phyloP scores from a whole-genome alignment of 208 protist genomes.

The Angomonas ambiguus region DNA sequence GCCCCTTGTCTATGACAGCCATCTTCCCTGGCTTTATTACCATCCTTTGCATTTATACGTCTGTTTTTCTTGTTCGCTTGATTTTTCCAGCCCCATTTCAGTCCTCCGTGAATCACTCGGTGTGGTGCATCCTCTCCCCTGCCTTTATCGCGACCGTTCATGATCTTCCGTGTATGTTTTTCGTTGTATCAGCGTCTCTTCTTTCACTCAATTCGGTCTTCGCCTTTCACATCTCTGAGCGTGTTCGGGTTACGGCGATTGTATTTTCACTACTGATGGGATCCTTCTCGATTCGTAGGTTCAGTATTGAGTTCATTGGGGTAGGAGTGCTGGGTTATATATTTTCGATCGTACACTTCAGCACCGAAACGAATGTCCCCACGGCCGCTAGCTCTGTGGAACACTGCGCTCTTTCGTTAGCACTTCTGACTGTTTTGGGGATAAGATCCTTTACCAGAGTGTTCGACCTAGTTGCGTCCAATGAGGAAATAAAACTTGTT shows the following conservation, averaged over 20 bases:
- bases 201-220: background rate
- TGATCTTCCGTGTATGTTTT: background rate
- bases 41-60: conserved; percentile 21
- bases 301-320: background rate
- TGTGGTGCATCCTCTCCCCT: background rate
- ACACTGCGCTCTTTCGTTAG: background rate
- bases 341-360: too few species aligned
- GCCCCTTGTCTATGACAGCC: conserved; percentile 9
- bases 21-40: conserved; percentile 15
- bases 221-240: background rate
- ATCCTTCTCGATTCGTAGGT: background rate
- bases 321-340: background rate
- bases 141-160: background rate
- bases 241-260: background rate
- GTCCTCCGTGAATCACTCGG: background rate
- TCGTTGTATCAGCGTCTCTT: background rate
- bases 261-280: background rate
- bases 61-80: conserved; percentile 13
- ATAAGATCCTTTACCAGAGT: background rate
- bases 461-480: background rate
- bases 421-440: background rate
- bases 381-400: background rate
- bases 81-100: conserved; percentile 9
- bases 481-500: background rate
- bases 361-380: too few species aligned